Conservation (phyloP, 1,284 basidiomycete species). For the Rhodotorula sp. region DNA sequence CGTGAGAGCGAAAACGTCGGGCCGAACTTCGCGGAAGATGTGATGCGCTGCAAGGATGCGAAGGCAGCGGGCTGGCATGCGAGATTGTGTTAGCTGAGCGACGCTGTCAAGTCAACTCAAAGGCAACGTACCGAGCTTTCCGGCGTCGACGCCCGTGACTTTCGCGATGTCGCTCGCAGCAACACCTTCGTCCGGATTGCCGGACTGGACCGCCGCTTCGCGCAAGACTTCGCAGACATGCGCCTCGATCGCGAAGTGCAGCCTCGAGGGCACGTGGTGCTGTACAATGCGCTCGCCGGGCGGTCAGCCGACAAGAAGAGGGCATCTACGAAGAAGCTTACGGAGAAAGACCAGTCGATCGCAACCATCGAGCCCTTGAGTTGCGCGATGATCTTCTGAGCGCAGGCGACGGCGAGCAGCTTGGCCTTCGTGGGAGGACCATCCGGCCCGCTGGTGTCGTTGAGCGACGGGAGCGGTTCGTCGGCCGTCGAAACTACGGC, state of each 20-base stretch:
- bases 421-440: neutral
- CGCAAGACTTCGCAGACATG: conserved; percentile 53
- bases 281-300: neutral
- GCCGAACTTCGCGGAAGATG: conserved; percentile 63
- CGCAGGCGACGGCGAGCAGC: neutral
- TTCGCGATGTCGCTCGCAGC: conserved; percentile 56
- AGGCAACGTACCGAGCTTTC: conserved; percentile 60
- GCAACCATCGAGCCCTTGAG: neutral
- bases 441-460: neutral
- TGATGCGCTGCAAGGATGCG: conserved; percentile 72
- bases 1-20: conserved; percentile 68
- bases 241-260: conserved; percentile 48
- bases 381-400: neutral
- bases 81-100: neutral
- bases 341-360: neutral
- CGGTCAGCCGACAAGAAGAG: neutral
- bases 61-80: conserved; percentile 53
- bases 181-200: conserved; percentile 58
- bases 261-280: conserved; percentile 14
- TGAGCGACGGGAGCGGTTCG: neutral
- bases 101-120: fast-evolving
- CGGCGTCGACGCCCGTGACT: conserved; percentile 55
- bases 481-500: neutral
- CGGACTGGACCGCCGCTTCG: conserved; percentile 46
- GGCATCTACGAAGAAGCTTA: neutral